These are phyloP conservation scores for Yarrowia sp. DNA, from an alignment of 805 yeast species.

Conservation along the genomic window DNA sequence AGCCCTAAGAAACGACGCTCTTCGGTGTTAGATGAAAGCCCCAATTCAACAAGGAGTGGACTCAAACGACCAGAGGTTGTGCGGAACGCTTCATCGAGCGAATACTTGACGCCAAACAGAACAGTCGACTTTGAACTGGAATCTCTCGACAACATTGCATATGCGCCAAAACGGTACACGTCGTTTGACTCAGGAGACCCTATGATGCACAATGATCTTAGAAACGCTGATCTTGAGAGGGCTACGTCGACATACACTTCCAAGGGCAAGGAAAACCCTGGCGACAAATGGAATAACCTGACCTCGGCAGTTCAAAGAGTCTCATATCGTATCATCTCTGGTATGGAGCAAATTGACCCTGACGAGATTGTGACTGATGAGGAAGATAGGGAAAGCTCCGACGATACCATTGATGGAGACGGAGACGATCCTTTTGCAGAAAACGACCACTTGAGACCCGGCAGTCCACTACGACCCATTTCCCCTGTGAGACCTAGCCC, in stretches of 20 bases:
- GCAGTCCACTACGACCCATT: not conserved
- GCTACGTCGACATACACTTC: not conserved
- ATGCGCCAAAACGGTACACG: not conserved
- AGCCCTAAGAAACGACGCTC: not conserved
- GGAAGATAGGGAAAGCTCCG: not conserved
- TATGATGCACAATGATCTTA: not conserved
- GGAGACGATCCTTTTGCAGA: constrained; percentile 1
- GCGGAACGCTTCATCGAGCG: not conserved
- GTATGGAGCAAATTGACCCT: not conserved
- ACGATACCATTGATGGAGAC: not conserved
- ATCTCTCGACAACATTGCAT: not conserved
- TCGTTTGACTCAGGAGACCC: constrained; percentile 4
- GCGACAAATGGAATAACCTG: constrained; percentile 1
- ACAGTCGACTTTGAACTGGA: constrained; percentile 6
- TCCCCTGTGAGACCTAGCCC: not conserved
- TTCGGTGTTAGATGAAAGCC: not conserved
- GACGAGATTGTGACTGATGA: constrained; percentile 2
- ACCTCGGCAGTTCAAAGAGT: constrained; percentile 9
- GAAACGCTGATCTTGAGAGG: constrained; percentile 5
- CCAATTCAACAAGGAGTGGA: not conserved
- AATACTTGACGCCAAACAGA: constrained; percentile 6
- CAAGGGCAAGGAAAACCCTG: not conserved
- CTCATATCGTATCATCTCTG: constrained; percentile 6
- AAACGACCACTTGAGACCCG: not conserved
- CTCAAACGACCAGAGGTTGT: not conserved